These are phyloP conservation scores for Cercospora berteroae DNA, from an alignment of 2,329 filamentous ascomycete genomes.

Conservation along the genomic window DNA sequence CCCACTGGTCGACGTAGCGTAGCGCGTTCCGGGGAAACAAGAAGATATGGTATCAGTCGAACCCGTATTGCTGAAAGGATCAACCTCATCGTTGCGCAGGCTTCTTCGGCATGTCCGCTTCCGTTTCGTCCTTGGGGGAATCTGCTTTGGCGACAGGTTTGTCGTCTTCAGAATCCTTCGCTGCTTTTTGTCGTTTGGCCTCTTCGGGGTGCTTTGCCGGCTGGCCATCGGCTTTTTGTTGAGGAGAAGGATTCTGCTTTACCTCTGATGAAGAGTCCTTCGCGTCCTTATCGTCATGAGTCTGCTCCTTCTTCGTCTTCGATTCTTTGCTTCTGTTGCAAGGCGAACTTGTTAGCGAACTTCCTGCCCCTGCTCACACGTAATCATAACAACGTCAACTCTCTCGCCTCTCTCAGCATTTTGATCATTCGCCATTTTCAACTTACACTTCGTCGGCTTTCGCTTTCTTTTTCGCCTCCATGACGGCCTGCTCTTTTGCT, in stretches of 20 bases:
- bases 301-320: slow-evolving; percentile 6
- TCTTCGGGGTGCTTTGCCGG: slow-evolving; percentile 8
- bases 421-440: neutral
- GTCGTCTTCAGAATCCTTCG: slow-evolving; percentile 5
- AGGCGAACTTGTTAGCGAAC: slow-evolving; percentile 29
- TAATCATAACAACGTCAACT: slow-evolving; percentile 13
- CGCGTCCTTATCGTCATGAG: slow-evolving; percentile 13
- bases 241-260: slow-evolving; percentile 15
- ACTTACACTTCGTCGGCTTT: slow-evolving; percentile 28
- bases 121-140: neutral
- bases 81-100: slow-evolving; percentile 1
- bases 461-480: slow-evolving; percentile 19
- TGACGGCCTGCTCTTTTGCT: slow-evolving; percentile 35
- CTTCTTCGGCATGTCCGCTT: neutral
- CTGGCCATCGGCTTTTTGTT: slow-evolving; percentile 12
- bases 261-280: slow-evolving; percentile 21
- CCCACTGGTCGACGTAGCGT: slow-evolving; percentile 3
- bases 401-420: slow-evolving; percentile 5
- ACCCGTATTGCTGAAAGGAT: neutral
- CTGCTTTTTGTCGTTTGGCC: slow-evolving; percentile 5
- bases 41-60: neutral
- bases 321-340: slow-evolving; percentile 22
- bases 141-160: slow-evolving; percentile 3
- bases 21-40: neutral
- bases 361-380: slow-evolving; percentile 25